Base-by-base conservation (phyloP, 495 filamentous ascomycete genomes). In the Trichoderma erinaceum region DNA sequence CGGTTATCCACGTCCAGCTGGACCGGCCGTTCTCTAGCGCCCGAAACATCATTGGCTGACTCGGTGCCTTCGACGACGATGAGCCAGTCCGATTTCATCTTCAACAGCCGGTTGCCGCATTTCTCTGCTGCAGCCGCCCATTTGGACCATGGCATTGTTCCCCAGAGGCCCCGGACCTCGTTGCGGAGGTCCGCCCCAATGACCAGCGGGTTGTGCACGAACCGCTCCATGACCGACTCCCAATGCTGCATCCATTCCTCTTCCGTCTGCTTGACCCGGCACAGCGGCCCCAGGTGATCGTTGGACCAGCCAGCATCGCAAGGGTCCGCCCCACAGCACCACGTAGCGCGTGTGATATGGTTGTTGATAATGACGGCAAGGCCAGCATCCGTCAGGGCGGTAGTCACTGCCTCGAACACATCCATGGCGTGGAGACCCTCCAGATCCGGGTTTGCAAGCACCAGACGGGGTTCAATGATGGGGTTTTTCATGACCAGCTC, bases 1-100 rank as follows among this genome's bases (percentile, higher is more conserved):
- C 81, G 78, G 67, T 83, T 69, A 4, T 77, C 73, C 16, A 85
- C 70, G 68, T 83, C 82, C 58, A 88, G 80, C 52, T 74, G 72
- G 11, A 89, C 75, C 10, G 85, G 86, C 48, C 86, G 79, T 21
- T 70, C 71, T 11, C 71, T 72, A 15, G 78, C 85, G 3, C 81
- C 82, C 6, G 78, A 76, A 4, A 87, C 76, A 70, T 88, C 83
- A 74, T 88, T 88, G 41, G 81, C 80, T 1, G 83, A 86, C 68
- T 85, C 84, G 15, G 84, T 84, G 25, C 86, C 86, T 68, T 84
- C 86, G 46, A 89, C 83, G 52, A 89, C 71, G 71, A 89, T 85
- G 48, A 89, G 72, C 85, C 85, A 89, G 74, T 87, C 78, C 41
- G 77, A 76, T 64, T 87, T 83, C 70, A 88, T 78, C 66, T 74